These are phyloP conservation scores for Syzygium syzygioides DNA, from an alignment of 441 rosid genomes.

Conservation along the genomic window DNA sequence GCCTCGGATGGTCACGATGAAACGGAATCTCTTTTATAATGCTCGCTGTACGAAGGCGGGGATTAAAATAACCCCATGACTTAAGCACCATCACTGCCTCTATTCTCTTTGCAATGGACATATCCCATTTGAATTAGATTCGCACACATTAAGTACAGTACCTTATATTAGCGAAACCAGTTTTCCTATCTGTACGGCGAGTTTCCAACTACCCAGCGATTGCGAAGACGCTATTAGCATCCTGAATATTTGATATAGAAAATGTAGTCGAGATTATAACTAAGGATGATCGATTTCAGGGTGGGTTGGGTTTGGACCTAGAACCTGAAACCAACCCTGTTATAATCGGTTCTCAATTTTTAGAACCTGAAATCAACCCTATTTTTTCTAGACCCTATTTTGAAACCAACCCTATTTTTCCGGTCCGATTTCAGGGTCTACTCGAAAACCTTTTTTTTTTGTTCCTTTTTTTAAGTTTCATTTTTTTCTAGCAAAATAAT, in stretches of 20 bases:
- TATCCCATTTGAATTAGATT: background rate
- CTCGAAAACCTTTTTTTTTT: too few species aligned
- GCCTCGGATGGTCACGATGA: background rate
- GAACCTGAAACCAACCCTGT: too few species aligned
- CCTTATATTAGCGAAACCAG: background rate
- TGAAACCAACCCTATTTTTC: too few species aligned
- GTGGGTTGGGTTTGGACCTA: too few species aligned
- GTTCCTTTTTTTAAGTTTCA: too few species aligned
- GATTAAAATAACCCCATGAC: background rate
- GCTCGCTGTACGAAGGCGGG: background rate
- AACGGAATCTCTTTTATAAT: background rate
- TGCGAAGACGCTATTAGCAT: background rate
- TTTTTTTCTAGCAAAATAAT: too few species aligned
- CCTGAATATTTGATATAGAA: background rate
- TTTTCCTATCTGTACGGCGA: background rate
- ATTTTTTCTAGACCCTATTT: too few species aligned
- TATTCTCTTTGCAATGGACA: background rate
- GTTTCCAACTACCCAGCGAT: background rate
- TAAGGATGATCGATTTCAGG: too few species aligned
- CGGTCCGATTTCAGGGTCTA: too few species aligned
- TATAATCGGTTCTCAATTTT: too few species aligned
- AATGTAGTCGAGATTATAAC: background rate
- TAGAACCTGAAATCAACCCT: too few species aligned
- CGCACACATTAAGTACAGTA: background rate
- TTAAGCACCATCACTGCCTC: background rate